Evolutionary conservation across 2,329 filamentous ascomycete genomes (phyloP).

Genomic region (Lomentospora prolificans): DNA sequence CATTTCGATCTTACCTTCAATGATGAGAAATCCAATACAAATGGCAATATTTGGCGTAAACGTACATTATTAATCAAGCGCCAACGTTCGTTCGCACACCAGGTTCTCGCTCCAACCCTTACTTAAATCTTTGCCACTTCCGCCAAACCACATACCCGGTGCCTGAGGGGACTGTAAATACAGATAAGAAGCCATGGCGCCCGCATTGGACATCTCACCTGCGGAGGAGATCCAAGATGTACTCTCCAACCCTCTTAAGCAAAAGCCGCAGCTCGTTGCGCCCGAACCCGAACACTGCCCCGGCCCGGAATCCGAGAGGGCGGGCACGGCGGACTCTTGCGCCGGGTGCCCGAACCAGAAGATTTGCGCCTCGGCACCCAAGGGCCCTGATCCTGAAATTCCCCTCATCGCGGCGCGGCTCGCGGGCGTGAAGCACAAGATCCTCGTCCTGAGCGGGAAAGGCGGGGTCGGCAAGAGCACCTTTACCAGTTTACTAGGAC

Average conservation of each 20-base stretch:
- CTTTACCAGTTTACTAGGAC: conserved; percentile 77
- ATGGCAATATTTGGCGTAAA: not conserved
- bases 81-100: not conserved
- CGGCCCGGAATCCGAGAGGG: conserved; percentile 69
- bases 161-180: not conserved
- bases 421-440: conserved; percentile 75
- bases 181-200: conserved; percentile 53
- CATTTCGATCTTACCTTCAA: too few relatives aligned
- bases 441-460: conserved; percentile 87
- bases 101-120: not conserved
- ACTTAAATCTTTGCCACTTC: not conserved
- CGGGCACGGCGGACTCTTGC: conserved; percentile 70
- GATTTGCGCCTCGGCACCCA: conserved; percentile 89
- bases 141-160: not conserved
- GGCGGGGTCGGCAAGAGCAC: conserved; percentile 96
- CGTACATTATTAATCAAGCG: not conserved
- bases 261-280: conserved; percentile 76
- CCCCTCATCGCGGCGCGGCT: conserved; percentile 78
- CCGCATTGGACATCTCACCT: conserved; percentile 58
- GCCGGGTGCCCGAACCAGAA: conserved; percentile 91
- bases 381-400: conserved; percentile 92
- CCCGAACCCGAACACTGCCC: conserved; percentile 96
- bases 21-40: not conserved
- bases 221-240: conserved; percentile 58
- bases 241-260: conserved; percentile 65